Percentiles rank a stretch among this genome's conserved stretches.
Evolutionary conservation across 106 monocot genomes (phyloP).

Genomic region (Phalaenopsis aphrodite): DNA sequence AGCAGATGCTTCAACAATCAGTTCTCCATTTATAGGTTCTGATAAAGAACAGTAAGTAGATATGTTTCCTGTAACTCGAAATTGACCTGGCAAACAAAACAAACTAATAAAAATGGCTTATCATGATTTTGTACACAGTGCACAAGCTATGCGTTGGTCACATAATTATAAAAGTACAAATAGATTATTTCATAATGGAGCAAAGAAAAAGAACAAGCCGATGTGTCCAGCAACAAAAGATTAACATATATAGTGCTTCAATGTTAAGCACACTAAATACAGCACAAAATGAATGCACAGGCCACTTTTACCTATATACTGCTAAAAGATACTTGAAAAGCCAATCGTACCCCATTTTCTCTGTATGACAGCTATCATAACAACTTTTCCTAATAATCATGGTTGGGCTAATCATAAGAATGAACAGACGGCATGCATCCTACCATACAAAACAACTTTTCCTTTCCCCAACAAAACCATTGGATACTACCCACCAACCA

Average conservation of each 20-base stretch:
- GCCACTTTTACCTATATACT: no score
- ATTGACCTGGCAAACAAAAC: constrained; percentile 21
- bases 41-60: constrained; percentile 27
- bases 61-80: constrained; percentile 34
- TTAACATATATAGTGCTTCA: not conserved
- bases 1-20: constrained; percentile 35
- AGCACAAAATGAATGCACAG: no score
- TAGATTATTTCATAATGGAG: not conserved
- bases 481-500: no score
- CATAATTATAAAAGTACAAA: not conserved
- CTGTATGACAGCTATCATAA: no score
- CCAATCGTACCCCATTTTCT: no score
- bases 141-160: not conserved
- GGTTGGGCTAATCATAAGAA: no score
- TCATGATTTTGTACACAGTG: not conserved
- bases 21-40: constrained; percentile 32
- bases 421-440: no score
- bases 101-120: not conserved
- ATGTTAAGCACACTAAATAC: not conserved
- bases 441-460: no score
- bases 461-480: no score
- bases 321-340: no score
- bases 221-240: not conserved
- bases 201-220: not conserved
- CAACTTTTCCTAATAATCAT: no score